Evolutionary conservation across 176 grass and related monocot species (phyloP).

Genomic region (Oryza meyeriana): DNA sequence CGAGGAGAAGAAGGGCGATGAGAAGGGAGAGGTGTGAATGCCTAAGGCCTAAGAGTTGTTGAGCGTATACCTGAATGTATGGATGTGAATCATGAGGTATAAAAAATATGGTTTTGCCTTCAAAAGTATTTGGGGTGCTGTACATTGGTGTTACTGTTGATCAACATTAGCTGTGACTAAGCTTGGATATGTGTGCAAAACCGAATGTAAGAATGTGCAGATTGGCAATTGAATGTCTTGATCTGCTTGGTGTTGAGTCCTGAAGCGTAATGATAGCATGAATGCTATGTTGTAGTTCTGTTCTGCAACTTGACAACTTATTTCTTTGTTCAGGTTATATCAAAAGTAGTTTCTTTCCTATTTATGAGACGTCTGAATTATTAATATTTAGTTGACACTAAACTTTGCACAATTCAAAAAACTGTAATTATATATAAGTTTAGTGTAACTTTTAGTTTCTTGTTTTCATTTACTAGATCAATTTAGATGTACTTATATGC

Average conservation of each 20-base stretch:
- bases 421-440: too few species aligned
- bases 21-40: constrained; percentile 56
- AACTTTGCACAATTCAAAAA: too few species aligned
- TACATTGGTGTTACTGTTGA: not conserved
- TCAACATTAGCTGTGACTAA: not conserved
- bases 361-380: too few species aligned
- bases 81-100: not conserved
- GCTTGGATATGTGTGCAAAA: not conserved
- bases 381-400: too few species aligned
- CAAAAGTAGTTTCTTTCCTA: too few species aligned
- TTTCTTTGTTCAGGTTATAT: too few species aligned
- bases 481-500: too few species aligned
- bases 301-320: too few species aligned
- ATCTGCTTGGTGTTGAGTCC: not conserved
- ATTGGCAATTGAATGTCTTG: not conserved
- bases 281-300: too few species aligned
- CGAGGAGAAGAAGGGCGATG: constrained; percentile 3
- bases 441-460: too few species aligned
- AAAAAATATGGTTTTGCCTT: constrained; percentile 33
- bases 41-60: constrained; percentile 29
- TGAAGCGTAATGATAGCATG: not conserved
- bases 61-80: not conserved
- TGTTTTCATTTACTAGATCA: too few species aligned
- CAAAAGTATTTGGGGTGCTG: not conserved
- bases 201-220: too few species aligned